Evolutionary conservation across 1,139 yeast genomes (phyloP), one percentile per base, ranked within the genome.

Genomic region (Pichia cactophila): DNA sequence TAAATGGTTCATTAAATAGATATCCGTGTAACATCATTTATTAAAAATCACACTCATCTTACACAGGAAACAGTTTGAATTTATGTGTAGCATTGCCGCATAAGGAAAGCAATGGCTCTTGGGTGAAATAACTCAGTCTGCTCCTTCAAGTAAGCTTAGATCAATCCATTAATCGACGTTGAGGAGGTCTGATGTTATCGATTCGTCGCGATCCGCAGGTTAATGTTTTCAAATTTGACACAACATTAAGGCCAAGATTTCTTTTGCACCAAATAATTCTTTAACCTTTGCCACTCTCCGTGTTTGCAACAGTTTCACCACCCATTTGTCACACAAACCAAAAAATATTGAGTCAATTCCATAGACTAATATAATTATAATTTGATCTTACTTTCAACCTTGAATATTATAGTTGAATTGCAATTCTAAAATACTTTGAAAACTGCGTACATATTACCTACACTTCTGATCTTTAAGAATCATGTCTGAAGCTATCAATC

Each of bases 401-500:
- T 35, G 23, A 2, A 31, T 31, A 11, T 31, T 31, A 31, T 12
- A 10, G 12, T 31, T 31, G 35, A 31, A 31, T 12, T 31, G 12
- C 35, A 28, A 28, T 4, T 4, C 5, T 31, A 2, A 14, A 14
- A 31, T 35, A 35, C 20, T 16, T 35, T 35, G 23, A 35, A 16
- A 8, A 16, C 38, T 16, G 38, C 38, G 5, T 23, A 23, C 5
- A 23, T 23, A 23, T 35, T 35, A 16, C 11, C 35, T 14, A 31
- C n/a, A 10, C n/a, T 31, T 31, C 7, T 31, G 35, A 31, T 31
- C 35, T 31, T 14, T 12, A 5, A 3, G 5, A 31, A 16, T 16
- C 20, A 35, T 35, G 64, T 69, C 77, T 45, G 71, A 71, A 57
- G 87, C 87, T 39, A 80, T 81, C 48, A 71, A 71, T 51, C 90